Percentiles rank a stretch among this genome's conserved stretches.
phyloP scores from a whole-genome alignment of 805 yeast genomes.

The Yamadazyma phyllophila region DNA sequence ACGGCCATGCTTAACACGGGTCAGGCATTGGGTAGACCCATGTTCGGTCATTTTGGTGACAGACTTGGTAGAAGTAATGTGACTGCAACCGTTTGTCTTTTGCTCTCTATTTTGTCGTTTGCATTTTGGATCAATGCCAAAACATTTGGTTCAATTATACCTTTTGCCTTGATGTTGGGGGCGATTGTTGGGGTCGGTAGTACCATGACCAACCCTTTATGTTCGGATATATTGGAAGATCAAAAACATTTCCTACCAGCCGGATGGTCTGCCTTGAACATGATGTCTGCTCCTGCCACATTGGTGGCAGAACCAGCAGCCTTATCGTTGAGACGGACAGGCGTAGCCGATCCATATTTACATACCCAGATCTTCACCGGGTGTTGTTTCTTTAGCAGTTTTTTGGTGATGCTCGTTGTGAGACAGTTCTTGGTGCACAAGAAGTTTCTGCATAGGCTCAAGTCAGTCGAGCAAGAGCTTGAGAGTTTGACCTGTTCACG shows the following conservation, averaged over 20 bases:
- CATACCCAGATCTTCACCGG: constrained; percentile 65
- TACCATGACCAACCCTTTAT: constrained; percentile 23
- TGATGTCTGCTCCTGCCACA: constrained; percentile 29
- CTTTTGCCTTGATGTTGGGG: constrained; percentile 30
- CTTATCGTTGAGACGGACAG: constrained; percentile 37
- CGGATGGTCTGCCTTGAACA: constrained; percentile 40
- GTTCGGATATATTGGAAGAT: constrained; percentile 22
- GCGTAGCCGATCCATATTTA: constrained; percentile 43
- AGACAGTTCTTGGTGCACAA: constrained; percentile 53
- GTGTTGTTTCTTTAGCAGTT: constrained; percentile 40
- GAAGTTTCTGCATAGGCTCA: constrained; percentile 24
- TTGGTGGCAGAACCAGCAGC: constrained; percentile 56
- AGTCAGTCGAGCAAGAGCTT: constrained; percentile 3
- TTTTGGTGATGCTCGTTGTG: constrained; percentile 42
- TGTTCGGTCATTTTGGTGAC: constrained; percentile 49
- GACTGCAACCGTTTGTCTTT: constrained; percentile 19
- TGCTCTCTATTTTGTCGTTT: constrained; percentile 24
- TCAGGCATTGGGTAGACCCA: constrained; percentile 50
- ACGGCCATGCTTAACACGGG: constrained; percentile 40
- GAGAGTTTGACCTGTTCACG: constrained; percentile 5
- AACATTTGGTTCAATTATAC: constrained; percentile 29
- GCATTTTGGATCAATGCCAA: constrained; percentile 41
- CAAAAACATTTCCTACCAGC: constrained; percentile 25
- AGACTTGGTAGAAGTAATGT: constrained; percentile 45
- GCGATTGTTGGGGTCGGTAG: constrained; percentile 30